Percentiles rank a stretch among this genome's conserved stretches.
These are phyloP conservation scores for Neofusicoccum ribis DNA, from an alignment of 2,329 filamentous ascomycete species.

Conservation along the genomic window DNA sequence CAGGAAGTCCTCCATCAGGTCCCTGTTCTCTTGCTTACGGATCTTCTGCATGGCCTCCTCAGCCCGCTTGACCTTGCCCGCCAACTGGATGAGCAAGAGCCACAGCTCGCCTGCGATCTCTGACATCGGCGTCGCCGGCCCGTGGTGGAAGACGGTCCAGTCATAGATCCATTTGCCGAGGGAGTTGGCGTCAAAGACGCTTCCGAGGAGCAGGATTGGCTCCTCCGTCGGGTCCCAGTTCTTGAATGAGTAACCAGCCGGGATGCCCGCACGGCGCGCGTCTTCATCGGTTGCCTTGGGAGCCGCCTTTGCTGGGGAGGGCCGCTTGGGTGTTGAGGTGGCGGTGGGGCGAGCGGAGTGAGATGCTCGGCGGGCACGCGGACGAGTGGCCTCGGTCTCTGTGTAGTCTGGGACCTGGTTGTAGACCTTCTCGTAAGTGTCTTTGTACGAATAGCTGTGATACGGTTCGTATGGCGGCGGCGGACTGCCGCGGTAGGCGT, in stretches of 20 bases:
- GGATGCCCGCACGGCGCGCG: slow-evolving; percentile 67
- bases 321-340: slow-evolving; percentile 41
- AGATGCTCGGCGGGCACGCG: slow-evolving; percentile 56
- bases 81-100: slow-evolving; percentile 90
- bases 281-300: slow-evolving; percentile 62
- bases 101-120: slow-evolving; percentile 94
- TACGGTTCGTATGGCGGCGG: slow-evolving; percentile 53
- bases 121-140: slow-evolving; percentile 76
- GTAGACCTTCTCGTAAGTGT: slow-evolving; percentile 55
- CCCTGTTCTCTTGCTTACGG: slow-evolving; percentile 69
- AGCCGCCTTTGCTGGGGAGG: slow-evolving; percentile 34
- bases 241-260: slow-evolving; percentile 88
- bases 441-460: slow-evolving; percentile 50
- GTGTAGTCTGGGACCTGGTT: slow-evolving; percentile 52
- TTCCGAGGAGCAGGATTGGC: slow-evolving; percentile 90
- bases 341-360: slow-evolving; percentile 48
- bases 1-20: slow-evolving; percentile 88
- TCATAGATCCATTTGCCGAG: slow-evolving; percentile 99
- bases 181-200: slow-evolving; percentile 96
- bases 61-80: slow-evolving; percentile 89
- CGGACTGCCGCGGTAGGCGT: slow-evolving; percentile 44
- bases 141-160: slow-evolving; percentile 93
- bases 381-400: slow-evolving; percentile 43
- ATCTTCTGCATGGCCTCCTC: slow-evolving; percentile 76
- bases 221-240: slow-evolving; percentile 97